Percentiles rank a stretch among this genome's conserved stretches.
phyloP scores from a whole-genome alignment of 345 rosid species.

The Populus alba region DNA sequence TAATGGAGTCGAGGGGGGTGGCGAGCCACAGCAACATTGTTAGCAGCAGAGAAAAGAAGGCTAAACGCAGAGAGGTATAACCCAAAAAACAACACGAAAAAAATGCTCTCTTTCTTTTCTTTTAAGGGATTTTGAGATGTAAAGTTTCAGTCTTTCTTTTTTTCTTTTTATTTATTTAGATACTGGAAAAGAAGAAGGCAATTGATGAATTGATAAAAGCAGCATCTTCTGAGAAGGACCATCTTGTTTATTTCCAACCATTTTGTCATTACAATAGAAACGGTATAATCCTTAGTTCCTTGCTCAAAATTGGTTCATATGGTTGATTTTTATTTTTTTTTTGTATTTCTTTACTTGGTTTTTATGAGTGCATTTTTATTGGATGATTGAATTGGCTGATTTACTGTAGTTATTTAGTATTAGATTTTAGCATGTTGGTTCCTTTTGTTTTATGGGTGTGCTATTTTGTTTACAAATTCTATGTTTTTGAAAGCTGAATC shows the following conservation, averaged over 20 bases:
- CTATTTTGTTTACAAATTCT: background rate
- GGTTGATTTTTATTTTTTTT: no score
- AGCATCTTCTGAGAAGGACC: conserved; percentile 60
- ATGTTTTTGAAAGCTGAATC: background rate
- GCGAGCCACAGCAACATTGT: background rate
- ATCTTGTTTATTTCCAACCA: conserved; percentile 58
- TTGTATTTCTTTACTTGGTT: background rate
- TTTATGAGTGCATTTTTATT: no score
- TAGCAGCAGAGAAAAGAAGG: background rate
- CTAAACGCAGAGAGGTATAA: conserved; percentile 16
- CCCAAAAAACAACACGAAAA: background rate
- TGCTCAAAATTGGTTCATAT: no score
- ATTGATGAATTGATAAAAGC: conserved; percentile 48
- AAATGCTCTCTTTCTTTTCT: background rate
- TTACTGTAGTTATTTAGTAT: background rate
- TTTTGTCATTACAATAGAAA: conserved; percentile 50
- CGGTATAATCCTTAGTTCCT: conserved; percentile 35
- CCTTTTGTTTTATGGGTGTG: background rate
- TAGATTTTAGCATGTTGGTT: background rate
- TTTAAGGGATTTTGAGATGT: background rate
- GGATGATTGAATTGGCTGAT: background rate
- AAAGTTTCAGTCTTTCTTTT: no score
- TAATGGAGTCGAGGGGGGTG: background rate
- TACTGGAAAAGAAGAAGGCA: conserved; percentile 67
- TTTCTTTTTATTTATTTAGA: conserved; percentile 20